Evolutionary conservation across 352 stramenopile genomes (phyloP), one percentile per base, ranked within the genome.

Genomic region (Phytophthora vignae): DNA sequence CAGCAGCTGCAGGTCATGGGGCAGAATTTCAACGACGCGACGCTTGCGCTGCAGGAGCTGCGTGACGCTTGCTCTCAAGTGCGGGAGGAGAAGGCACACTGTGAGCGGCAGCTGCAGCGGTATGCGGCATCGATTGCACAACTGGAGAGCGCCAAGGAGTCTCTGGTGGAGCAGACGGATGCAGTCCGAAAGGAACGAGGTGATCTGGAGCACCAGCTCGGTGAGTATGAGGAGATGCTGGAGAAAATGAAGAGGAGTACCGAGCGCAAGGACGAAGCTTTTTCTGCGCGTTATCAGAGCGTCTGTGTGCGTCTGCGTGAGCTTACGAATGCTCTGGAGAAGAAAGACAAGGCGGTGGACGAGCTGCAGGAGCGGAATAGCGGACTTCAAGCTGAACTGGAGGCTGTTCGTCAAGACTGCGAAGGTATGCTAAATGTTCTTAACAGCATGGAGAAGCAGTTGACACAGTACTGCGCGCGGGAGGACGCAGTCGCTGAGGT

Each of bases 381-480:
- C 0, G 55, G 53, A 2, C 38, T 90, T 2, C 78, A 83, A 21
- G 46, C 69, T 17, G 88, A 96, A n/a, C 60, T 93, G 1, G 88
- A 94, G 3, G 69, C 74, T n/a, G 84, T 90, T 8, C 78, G 84
- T 1, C 83, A 92, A 31, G 88, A 96, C 48, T 94, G 87, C 22
- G 88, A 96, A 72, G 88, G 87, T 6, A 96, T 96, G 85, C 55
- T 96, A 3, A 81, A 83, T n/a, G 88, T 96, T 31, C 82, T 96
- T 52, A 92, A 79, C 21, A 85, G 76, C 19, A 96, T 96, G 88
- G 88, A 96, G 60, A 94, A 93, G 38, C 88, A 94, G 60, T 62
- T 96, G 21, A 91, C 78, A 22, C 85, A 94, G 55, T 96, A 94
- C 54, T 90, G 80, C 31, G 65, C 83, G 8, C 73, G 88, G 15